These are phyloP conservation scores for Elsinoe necatrix DNA, from an alignment of 2,329 filamentous ascomycete genomes.

Conservation along the genomic window DNA sequence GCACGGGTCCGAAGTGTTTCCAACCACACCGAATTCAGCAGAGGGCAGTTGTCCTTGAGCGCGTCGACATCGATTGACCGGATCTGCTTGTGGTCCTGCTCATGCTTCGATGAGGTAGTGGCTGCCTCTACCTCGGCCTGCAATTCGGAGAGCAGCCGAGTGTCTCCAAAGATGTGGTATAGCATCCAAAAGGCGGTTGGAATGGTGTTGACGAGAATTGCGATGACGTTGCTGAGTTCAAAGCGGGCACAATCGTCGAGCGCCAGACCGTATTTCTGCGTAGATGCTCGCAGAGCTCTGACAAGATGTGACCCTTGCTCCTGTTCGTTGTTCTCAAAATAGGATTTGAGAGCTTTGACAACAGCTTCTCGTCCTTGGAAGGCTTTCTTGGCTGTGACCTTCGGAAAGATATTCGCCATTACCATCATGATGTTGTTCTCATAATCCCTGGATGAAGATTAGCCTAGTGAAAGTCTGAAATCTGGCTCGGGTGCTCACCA, in stretches of 20 bases:
- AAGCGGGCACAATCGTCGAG: conserved; percentile 24
- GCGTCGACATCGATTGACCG: conserved; percentile 31
- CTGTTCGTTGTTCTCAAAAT: conserved; percentile 23
- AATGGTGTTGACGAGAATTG: conserved; percentile 35
- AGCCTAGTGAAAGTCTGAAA: conserved; percentile 19
- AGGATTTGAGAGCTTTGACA: conserved; percentile 25
- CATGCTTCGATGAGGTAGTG: no score
- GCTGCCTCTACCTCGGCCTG: conserved; percentile 31
- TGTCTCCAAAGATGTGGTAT: conserved; percentile 36
- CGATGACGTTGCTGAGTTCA: conserved; percentile 24
- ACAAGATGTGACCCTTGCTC: conserved; percentile 6
- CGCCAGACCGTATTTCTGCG: conserved; percentile 4
- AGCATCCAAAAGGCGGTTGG: conserved; percentile 41
- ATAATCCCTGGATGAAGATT: background rate
- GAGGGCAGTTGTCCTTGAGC: conserved; percentile 34
- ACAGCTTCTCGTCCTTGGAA: conserved; percentile 31
- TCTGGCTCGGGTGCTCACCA: no score
- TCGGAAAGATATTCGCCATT: conserved; percentile 26
- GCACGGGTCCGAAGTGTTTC: conserved; percentile 39
- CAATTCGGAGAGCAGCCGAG: conserved; percentile 33
- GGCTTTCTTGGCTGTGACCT: conserved; percentile 32
- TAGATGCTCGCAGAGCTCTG: no score
- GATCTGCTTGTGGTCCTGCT: background rate
- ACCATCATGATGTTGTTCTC: background rate
- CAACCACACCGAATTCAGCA: conserved; percentile 39